phyloP scores from a whole-genome alignment of 768 basidiomycete species.

The Glaciozyma martinii region DNA sequence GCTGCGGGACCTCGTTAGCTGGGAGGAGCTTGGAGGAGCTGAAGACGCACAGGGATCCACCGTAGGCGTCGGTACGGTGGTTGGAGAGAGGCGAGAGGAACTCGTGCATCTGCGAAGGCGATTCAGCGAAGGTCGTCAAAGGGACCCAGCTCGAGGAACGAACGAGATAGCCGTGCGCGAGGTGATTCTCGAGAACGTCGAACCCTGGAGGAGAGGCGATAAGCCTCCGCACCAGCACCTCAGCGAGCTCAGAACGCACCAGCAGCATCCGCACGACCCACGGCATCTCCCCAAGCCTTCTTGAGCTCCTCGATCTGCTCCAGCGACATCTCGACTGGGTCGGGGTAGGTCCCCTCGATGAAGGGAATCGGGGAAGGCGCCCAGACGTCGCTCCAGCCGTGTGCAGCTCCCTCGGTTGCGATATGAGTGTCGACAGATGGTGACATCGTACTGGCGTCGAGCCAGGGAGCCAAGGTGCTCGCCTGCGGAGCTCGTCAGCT shows the following conservation, averaged over 20 bases:
- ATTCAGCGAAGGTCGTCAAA: not conserved
- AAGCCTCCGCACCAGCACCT: too few species aligned
- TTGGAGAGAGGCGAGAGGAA: conserved; percentile 73
- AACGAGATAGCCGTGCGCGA: conserved; percentile 32
- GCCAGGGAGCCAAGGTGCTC: conserved; percentile 61
- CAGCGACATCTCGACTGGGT: conserved; percentile 53
- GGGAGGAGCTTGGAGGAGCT: too few species aligned
- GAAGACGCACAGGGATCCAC: conserved; percentile 48
- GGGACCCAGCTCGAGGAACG: not conserved
- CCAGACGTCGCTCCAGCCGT: conserved; percentile 67
- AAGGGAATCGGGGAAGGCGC: conserved; percentile 57
- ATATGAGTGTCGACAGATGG: conserved; percentile 23
- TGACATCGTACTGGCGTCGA: conserved; percentile 38
- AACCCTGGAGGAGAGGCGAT: not conserved
- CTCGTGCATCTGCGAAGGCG: not conserved
- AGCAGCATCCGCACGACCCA: conserved; percentile 26
- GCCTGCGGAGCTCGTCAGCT: conserved; percentile 36
- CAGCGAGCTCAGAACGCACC: too few species aligned
- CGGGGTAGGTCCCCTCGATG: conserved; percentile 45
- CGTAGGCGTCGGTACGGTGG: conserved; percentile 59
- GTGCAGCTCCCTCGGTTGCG: conserved; percentile 45
- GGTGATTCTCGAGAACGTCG: conserved; percentile 40
- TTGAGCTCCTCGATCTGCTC: conserved; percentile 52
- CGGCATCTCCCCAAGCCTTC: conserved; percentile 48
- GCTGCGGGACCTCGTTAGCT: conserved; percentile 30